Evolutionary conservation across 345 rosid genomes (phyloP).

Genomic region (Lagerstroemia speciosa): DNA sequence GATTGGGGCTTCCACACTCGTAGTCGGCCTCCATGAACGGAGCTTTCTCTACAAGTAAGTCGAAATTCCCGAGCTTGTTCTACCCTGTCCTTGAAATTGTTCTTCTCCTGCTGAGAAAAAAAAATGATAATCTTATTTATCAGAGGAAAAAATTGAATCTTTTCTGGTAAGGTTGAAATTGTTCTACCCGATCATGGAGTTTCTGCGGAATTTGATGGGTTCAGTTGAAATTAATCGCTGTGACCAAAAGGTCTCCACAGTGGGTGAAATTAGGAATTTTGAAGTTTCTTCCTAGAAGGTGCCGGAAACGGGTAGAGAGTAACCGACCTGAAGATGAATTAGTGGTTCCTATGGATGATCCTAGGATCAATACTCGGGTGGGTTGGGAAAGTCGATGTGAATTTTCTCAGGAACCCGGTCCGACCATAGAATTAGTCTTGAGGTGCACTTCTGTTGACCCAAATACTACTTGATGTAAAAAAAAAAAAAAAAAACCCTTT

Average conservation of each 20-base stretch:
- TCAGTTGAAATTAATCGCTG: neutral
- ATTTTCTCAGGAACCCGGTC: too few species aligned
- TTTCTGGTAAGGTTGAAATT: neutral
- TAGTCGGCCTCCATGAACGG: slow-evolving; percentile 77
- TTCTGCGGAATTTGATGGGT: neutral
- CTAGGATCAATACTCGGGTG: too few species aligned
- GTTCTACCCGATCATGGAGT: neutral
- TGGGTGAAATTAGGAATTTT: neutral
- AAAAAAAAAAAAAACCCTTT: too few species aligned
- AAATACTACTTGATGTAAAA: too few species aligned
- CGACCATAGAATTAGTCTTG: too few species aligned
- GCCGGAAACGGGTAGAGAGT: neutral
- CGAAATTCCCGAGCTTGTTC: neutral
- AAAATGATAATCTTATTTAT: too few species aligned
- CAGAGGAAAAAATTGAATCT: neutral
- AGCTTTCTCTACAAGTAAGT: slow-evolving; percentile 90
- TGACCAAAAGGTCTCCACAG: neutral
- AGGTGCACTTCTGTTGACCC: too few species aligned
- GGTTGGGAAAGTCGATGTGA: too few species aligned
- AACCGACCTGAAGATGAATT: too few species aligned
- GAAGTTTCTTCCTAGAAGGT: neutral
- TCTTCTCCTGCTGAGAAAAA: neutral
- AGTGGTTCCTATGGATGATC: too few species aligned
- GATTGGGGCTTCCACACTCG: slow-evolving; percentile 71
- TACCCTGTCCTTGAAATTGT: neutral